Evolutionary conservation across 2,329 filamentous ascomycete species (phyloP).

Genomic region (Cryphonectria naterciae): DNA sequence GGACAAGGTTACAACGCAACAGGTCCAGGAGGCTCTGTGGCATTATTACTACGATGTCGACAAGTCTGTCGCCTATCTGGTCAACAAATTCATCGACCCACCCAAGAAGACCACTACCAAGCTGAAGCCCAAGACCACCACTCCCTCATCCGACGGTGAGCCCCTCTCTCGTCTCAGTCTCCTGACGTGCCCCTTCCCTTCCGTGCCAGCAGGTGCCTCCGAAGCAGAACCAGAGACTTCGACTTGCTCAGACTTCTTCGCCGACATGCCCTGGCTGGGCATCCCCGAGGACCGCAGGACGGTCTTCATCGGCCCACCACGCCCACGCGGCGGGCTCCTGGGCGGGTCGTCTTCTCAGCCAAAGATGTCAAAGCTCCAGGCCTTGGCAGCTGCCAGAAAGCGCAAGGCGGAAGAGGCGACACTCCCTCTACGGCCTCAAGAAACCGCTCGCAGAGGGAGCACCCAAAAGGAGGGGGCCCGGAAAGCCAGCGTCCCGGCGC

Average conservation of each 20-base stretch:
- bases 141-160: constrained; percentile 39
- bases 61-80: constrained; percentile 81
- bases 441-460: neutral
- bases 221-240: constrained; percentile 28
- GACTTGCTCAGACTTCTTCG: constrained; percentile 67
- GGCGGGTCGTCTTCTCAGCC: constrained; percentile 71
- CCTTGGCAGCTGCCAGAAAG: constrained; percentile 82
- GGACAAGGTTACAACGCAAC: constrained; percentile 58
- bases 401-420: constrained; percentile 70
- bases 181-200: constrained; percentile 16
- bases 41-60: constrained; percentile 94
- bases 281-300: constrained; percentile 69
- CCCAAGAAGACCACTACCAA: constrained; percentile 45
- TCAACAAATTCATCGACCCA: constrained; percentile 62
- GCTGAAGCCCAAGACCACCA: constrained; percentile 41
- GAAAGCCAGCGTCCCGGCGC: neutral
- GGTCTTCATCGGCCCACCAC: constrained; percentile 62
- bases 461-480: neutral
- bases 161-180: constrained; percentile 14
- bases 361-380: constrained; percentile 89
- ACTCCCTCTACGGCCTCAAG: constrained; percentile 5
- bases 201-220: constrained; percentile 27
- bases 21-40: constrained; percentile 91
- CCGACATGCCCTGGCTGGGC: constrained; percentile 83
- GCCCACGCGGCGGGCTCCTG: constrained; percentile 67